Percentiles rank a stretch among this genome's conserved stretches.
These are phyloP conservation scores for Sinapis alba DNA, from an alignment of 441 rosid genomes.

Conservation along the genomic window DNA sequence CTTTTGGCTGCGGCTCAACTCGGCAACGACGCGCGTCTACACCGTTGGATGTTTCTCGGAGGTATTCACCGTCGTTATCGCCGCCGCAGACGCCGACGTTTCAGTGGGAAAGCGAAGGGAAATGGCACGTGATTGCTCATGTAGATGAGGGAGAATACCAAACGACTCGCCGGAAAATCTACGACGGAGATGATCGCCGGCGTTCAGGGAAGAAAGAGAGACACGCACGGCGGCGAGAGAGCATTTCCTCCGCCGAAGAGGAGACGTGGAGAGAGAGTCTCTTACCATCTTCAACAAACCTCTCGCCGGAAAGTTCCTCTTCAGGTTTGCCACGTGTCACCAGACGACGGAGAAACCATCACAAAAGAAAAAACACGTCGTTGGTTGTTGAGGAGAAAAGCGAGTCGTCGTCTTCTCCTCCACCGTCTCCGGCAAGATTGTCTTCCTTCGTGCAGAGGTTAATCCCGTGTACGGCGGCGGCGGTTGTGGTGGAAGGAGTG, in stretches of 20 bases:
- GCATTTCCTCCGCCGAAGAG: conserved; percentile 49
- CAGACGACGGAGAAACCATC: conserved; percentile 10
- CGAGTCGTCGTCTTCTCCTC: conserved; percentile 41
- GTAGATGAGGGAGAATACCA: conserved; percentile 31
- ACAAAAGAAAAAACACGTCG: conserved; percentile 17
- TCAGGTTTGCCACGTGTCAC: conserved; percentile 38
- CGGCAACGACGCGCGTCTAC: conserved; percentile 42
- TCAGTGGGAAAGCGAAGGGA: conserved; percentile 60
- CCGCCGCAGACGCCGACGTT: conserved; percentile 48
- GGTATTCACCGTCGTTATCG: conserved; percentile 35
- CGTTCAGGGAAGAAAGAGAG: conserved; percentile 43
- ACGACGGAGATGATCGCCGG: conserved; percentile 37
- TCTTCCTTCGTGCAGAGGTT: conserved; percentile 42
- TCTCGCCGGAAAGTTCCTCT: conserved; percentile 53
- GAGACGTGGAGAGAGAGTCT: conserved; percentile 53
- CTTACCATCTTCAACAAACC: conserved; percentile 55
- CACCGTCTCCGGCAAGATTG: conserved; percentile 56
- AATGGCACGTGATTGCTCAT: conserved; percentile 57
- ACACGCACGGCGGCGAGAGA: conserved; percentile 42
- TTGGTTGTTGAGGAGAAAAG: conserved; percentile 37
- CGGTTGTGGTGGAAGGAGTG: conserved; percentile 54
- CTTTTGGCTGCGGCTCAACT: conserved; percentile 31
- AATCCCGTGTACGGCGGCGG: conserved; percentile 35
- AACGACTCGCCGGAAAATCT: conserved; percentile 56
- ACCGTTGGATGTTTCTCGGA: conserved; percentile 40